Percentiles rank a stretch among this genome's conserved stretches.
phyloP scores from a whole-genome alignment of 208 protist genomes.

The Trichomonas gallinae region DNA sequence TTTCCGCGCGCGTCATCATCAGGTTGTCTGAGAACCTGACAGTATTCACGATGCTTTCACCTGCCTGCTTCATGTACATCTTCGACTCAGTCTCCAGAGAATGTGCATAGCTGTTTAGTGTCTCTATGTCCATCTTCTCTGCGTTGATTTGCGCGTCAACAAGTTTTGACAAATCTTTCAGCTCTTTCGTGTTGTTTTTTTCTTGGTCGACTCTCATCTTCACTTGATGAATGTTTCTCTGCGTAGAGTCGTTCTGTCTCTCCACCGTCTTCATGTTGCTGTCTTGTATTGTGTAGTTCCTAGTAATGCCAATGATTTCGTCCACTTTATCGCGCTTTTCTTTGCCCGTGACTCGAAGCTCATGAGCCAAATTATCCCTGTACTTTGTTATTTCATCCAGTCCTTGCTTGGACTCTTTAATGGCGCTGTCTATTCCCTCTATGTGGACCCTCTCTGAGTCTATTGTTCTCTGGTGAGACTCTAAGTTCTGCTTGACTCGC shows the following conservation, averaged over 20 bases:
- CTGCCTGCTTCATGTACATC: neutral
- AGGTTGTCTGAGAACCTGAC: neutral
- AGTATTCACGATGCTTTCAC: neutral
- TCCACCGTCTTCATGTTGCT: neutral
- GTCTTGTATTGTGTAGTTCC: slow-evolving; percentile 79
- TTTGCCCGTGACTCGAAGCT: slow-evolving; percentile 61
- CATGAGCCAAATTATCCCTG: neutral
- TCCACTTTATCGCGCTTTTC: slow-evolving; percentile 70
- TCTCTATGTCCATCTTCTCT: neutral
- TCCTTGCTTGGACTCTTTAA: neutral
- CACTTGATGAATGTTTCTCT: neutral
- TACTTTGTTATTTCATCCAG: neutral
- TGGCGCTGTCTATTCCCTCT: neutral
- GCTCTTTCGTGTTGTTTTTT: slow-evolving; percentile 26
- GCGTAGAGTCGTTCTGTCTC: neutral
- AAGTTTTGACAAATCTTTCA: neutral
- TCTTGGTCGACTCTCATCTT: neutral
- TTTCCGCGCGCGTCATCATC: neutral
- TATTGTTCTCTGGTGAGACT: neutral
- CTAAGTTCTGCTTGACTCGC: neutral
- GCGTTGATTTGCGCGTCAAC: neutral
- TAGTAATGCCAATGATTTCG: slow-evolving; percentile 69
- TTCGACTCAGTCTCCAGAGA: neutral
- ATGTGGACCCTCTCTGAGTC: neutral
- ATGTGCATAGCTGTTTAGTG: neutral